A percentile compares a stretch with the other conserved stretches of the same genome.
Conservation (phyloP, 768 basidiomycete genomes). For the Xerocomellus intermedius region DNA sequence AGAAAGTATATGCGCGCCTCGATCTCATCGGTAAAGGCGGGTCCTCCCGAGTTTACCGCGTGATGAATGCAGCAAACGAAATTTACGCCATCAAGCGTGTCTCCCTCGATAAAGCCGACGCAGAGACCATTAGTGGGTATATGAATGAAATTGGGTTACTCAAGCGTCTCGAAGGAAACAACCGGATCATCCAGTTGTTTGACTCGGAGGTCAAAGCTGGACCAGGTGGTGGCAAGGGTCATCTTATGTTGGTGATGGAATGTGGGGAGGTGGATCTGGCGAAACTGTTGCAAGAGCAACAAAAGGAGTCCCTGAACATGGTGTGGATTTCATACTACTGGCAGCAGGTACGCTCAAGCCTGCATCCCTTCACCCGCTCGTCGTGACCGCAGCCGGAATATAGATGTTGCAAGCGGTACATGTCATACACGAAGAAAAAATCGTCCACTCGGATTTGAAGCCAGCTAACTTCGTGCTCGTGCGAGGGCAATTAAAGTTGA, state of each 20-base stretch:
- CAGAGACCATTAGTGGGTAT: conserved; percentile 87
- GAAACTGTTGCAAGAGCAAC: conserved; percentile 76
- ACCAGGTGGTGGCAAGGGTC: conserved; percentile 67
- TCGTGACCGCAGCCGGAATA: not conserved
- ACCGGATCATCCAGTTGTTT: conserved; percentile 85
- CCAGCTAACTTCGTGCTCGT: conserved; percentile 98
- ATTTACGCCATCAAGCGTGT: conserved; percentile 93
- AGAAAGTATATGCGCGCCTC: conserved; percentile 77
- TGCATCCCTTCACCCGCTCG: not conserved
- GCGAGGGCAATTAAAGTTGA: conserved; percentile 91
- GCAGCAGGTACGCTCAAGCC: conserved; percentile 72
- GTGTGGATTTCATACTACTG: conserved; percentile 95
- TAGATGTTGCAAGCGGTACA: conserved; percentile 99
- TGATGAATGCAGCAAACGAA: conserved; percentile 72
- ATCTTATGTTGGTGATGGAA: conserved; percentile 90
- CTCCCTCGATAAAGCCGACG: conserved; percentile 82
- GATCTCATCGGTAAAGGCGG: conserved; percentile 93
- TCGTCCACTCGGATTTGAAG: conserved; percentile 97
- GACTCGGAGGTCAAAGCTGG: conserved; percentile 80
- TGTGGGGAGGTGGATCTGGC: conserved; percentile 94
- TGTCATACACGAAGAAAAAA: conserved; percentile 96
- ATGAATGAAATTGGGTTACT: conserved; percentile 95
- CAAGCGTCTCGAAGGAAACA: conserved; percentile 92
- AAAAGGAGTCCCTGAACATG: conserved; percentile 83
- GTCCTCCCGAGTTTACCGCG: conserved; percentile 92